Evolutionary conservation across 345 rosid species (phyloP), one percentile per base, ranked within the genome.

Genomic region (Pugionium dolabratum): DNA sequence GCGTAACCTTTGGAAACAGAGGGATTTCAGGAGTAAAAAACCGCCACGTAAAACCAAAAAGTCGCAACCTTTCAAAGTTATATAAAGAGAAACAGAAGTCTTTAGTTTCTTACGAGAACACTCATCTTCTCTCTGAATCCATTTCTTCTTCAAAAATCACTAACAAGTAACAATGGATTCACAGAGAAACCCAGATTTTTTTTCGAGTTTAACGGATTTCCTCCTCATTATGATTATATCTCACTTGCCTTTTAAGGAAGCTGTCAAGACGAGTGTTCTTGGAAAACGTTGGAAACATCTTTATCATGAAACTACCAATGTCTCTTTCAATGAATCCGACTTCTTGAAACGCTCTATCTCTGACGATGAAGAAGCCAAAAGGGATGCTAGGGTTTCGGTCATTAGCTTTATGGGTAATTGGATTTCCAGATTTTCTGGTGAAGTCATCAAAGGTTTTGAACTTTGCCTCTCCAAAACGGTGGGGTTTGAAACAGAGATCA

Each of bases 381-480:
- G 9, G 7, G 8, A n/a, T 2, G 5, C 27, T 34, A 66, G 81
- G 41, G 27, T 25, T 1, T 25, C 2, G 2, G 79, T 82, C 9
- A 0, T 80, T 0, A n/a, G 41, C 1, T 72, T 72, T 37, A 58
- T 41, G 1, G 3, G 7, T 7, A 53, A n/a, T 25, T 75, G 69
- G 34, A 33, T 79, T 30, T 51, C 9, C 4, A 36, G 45, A 33
- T 63, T 53, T 52, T 4, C 31, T 0, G 64, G 35, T 10, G 9
- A 45, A 9, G 2, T 0, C 0, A 44, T 78, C 1, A 27, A 61
- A 2, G 61, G 35, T n/a, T 70, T 85, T 5, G n/a, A 18, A 6
- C 39, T 82, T 33, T 4, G 9, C 4, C 9, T 64, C 37, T 75
- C 84, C 0, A 64, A 53, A 6, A 81, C 87, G 0, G 4, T 1